Evolutionary conservation across 164 flowering plant genomes (phyloP).

Genomic region (Umbilicus rupestris): DNA sequence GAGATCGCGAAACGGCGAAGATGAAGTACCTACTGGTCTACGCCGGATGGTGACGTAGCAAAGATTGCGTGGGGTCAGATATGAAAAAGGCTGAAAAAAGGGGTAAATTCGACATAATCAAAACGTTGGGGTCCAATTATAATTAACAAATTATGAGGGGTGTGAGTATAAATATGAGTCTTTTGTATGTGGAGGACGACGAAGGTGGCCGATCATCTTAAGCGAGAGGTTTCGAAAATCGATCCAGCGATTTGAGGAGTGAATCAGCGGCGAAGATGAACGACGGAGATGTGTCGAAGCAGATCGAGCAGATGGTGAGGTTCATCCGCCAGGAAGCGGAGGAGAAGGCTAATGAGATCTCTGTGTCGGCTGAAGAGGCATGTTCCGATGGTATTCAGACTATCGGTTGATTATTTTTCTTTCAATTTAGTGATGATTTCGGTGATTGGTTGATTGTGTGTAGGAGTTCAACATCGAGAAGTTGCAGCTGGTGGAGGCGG

Average conservation of each 20-base stretch:
- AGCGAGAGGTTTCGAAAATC: not conserved
- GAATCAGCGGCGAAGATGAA: constrained; percentile 23
- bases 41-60: too few species aligned
- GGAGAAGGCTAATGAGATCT: constrained; percentile 39
- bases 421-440: not conserved
- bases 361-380: constrained; percentile 35
- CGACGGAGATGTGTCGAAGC: constrained; percentile 37
- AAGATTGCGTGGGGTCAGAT: too few species aligned
- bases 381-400: not conserved
- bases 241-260: not conserved
- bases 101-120: too few species aligned
- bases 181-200: too few species aligned
- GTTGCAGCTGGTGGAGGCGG: constrained; percentile 81
- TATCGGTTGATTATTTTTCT: not conserved
- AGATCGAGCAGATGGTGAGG: constrained; percentile 41
- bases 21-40: too few species aligned
- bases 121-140: too few species aligned
- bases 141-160: too few species aligned
- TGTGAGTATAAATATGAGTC: too few species aligned
- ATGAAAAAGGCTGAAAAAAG: too few species aligned
- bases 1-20: too few species aligned
- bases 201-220: not conserved
- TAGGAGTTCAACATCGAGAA: constrained; percentile 94
- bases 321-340: constrained; percentile 43
- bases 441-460: constrained; percentile 5